A percentile compares a stretch with the other conserved stretches of the same genome.
These are phyloP conservation scores for Logfia minima DNA, from an alignment of 129 eudicot species.

Conservation along the genomic window DNA sequence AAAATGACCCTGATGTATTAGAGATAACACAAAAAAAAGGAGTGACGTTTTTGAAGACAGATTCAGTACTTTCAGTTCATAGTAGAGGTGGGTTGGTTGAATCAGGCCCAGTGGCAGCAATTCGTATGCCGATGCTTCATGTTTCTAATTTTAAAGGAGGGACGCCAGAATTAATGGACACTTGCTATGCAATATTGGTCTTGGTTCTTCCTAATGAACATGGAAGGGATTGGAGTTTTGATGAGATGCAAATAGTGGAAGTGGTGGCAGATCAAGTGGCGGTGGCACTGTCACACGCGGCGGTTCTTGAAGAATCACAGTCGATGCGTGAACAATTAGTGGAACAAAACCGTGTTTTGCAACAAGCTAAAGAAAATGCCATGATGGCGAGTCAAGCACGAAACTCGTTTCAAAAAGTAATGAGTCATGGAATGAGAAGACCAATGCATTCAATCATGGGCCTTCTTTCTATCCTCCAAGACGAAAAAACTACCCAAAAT, in stretches of 20 bases:
- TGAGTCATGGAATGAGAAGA: slow-evolving; percentile 89
- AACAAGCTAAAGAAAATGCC: slow-evolving; percentile 80
- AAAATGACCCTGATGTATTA: slow-evolving; percentile 63
- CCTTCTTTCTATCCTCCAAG: slow-evolving; percentile 58
- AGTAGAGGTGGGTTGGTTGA: slow-evolving; percentile 63
- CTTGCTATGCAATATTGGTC: slow-evolving; percentile 70
- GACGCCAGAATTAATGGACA: slow-evolving; percentile 68
- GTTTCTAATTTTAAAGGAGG: slow-evolving; percentile 90
- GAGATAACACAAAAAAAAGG: slow-evolving; percentile 65
- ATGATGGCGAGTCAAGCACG: slow-evolving; percentile 89
- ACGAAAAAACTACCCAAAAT: slow-evolving; percentile 45
- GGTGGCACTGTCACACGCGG: slow-evolving; percentile 84
- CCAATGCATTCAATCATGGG: slow-evolving; percentile 94
- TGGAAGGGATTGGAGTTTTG: slow-evolving; percentile 50
- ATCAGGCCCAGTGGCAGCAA: slow-evolving; percentile 79
- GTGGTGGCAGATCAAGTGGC: slow-evolving; percentile 96
- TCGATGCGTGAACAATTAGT: slow-evolving; percentile 70
- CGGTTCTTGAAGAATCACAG: slow-evolving; percentile 86
- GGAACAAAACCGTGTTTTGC: slow-evolving; percentile 65
- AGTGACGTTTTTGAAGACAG: slow-evolving; percentile 53
- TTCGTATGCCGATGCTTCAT: slow-evolving; percentile 85
- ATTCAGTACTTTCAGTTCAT: slow-evolving; percentile 57
- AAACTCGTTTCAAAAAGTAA: slow-evolving; percentile 67
- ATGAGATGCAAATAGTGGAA: slow-evolving; percentile 76
- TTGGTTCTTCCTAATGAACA: slow-evolving; percentile 55